Conservation (phyloP, 1,139 yeast species). For the Magnusiomyces clavatus region DNA sequence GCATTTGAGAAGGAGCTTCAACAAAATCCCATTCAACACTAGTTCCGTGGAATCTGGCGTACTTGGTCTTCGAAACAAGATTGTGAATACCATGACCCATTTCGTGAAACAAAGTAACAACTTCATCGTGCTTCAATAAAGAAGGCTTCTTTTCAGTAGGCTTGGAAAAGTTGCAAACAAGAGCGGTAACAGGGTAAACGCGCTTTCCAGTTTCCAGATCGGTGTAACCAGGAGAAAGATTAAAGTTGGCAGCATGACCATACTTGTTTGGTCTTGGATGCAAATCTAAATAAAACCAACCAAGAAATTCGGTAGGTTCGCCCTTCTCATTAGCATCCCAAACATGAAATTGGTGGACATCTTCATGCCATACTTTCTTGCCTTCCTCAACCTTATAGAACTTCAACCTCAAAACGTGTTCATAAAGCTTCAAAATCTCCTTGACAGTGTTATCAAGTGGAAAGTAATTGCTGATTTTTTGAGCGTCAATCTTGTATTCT, state of each 20-base stretch:
- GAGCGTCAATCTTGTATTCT: conserved; percentile 63
- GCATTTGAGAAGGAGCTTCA: conserved; percentile 84
- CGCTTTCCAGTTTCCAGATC: conserved; percentile 43
- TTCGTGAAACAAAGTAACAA: conserved; percentile 82
- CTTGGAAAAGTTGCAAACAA: conserved; percentile 80
- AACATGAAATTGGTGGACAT: conserved; percentile 67
- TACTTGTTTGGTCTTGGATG: conserved; percentile 84
- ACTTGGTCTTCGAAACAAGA: conserved; percentile 56
- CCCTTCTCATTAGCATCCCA: conserved; percentile 49
- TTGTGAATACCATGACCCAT: conserved; percentile 86
- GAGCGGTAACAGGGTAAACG: conserved; percentile 61
- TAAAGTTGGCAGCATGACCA: conserved; percentile 82
- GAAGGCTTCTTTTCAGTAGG: conserved; percentile 68
- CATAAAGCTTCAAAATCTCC: conserved; percentile 65
- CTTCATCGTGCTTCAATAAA: conserved; percentile 67
- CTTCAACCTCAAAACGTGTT: conserved; percentile 56
- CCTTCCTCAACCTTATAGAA: conserved; percentile 46
- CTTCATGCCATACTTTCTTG: conserved; percentile 59
- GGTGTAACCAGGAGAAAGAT: conserved; percentile 54
- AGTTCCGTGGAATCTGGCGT: conserved; percentile 67
- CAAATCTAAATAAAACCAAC: conserved; percentile 72
- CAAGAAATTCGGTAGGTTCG: conserved; percentile 50
- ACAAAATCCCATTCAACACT: conserved; percentile 77
- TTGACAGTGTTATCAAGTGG: conserved; percentile 61
- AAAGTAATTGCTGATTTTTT: conserved; percentile 67